These are phyloP conservation scores for Ceratocystis cubensis DNA, from an alignment of 2,329 filamentous ascomycete species.

Conservation along the genomic window DNA sequence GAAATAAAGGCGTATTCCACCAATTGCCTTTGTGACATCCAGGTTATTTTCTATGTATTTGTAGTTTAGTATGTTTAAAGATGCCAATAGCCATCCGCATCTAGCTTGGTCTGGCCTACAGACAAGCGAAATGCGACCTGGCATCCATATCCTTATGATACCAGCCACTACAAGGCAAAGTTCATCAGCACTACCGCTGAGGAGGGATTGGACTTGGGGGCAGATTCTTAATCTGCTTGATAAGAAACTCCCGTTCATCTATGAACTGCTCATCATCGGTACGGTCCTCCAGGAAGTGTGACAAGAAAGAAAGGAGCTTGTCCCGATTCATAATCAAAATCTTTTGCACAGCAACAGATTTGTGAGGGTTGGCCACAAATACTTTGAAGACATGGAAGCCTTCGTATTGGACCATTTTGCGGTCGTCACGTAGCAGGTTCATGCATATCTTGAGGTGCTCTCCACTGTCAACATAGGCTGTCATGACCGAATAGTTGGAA, in stretches of 20 bases:
- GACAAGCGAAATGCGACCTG: background rate
- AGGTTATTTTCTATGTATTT: background rate
- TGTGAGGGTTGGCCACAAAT: constrained; percentile 96
- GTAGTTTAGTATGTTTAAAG: background rate
- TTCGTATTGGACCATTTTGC: constrained; percentile 99
- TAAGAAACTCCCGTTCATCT: constrained; percentile 92
- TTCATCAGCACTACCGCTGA: constrained; percentile 30
- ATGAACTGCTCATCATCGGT: constrained; percentile 98
- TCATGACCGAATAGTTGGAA: constrained; percentile 97
- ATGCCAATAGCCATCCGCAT: background rate
- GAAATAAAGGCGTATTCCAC: background rate
- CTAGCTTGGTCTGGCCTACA: background rate
- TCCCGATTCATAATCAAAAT: constrained; percentile 95
- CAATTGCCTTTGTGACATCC: background rate
- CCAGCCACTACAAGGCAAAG: background rate
- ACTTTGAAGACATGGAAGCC: constrained; percentile 99
- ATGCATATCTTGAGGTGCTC: constrained; percentile 97
- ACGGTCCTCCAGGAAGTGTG: constrained; percentile 83
- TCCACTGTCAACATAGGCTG: constrained; percentile 83
- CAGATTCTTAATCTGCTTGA: constrained; percentile 77
- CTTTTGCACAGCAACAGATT: constrained; percentile 88
- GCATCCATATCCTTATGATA: background rate
- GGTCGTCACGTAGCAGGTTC: constrained; percentile 88
- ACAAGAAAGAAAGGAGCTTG: constrained; percentile 75
- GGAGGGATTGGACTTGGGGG: constrained; percentile 44